Conservation (phyloP, 768 basidiomycete genomes). For the Suillus clintonianus region DNA sequence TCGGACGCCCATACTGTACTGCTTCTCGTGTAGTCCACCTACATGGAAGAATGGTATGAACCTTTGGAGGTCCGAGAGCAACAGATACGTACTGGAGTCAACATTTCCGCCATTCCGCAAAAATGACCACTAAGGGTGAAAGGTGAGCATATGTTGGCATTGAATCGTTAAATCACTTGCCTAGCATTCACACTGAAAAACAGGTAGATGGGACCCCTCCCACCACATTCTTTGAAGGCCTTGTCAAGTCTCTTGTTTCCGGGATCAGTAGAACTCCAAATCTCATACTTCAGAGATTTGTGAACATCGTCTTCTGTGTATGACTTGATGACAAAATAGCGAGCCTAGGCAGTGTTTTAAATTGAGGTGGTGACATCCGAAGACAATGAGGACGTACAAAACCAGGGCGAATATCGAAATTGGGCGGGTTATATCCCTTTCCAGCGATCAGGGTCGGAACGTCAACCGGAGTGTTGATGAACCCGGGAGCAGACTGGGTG, state of each 20-base stretch:
- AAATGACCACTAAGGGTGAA: constrained; percentile 76
- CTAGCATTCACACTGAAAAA: constrained; percentile 98
- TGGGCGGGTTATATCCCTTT: constrained; percentile 90
- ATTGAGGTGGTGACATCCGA: background rate
- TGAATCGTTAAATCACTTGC: constrained; percentile 28
- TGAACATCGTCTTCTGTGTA: constrained; percentile 99
- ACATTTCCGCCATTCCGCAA: constrained; percentile 98
- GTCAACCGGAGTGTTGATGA: constrained; percentile 73
- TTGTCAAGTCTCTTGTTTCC: constrained; percentile 98
- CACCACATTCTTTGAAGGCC: constrained; percentile 93
- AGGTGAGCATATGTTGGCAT: constrained; percentile 6
- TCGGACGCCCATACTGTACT: constrained; percentile 99
- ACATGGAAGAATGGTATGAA: constrained; percentile 7
- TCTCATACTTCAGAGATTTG: constrained; percentile 96
- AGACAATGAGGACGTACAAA: constrained; percentile 53
- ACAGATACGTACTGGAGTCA: constrained; percentile 70
- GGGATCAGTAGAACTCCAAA: constrained; percentile 96
- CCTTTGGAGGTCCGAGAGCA: background rate
- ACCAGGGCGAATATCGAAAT: constrained; percentile 78
- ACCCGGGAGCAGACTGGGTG: constrained; percentile 45
- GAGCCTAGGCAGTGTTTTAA: constrained; percentile 53
- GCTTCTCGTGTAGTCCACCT: constrained; percentile 92
- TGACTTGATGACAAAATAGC: constrained; percentile 98
- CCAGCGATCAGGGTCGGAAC: constrained; percentile 80
- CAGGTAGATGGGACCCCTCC: constrained; percentile 92